These are phyloP conservation scores for Axilococcus clingmanii DNA, from an alignment of 139 green algal genomes.

Conservation along the genomic window DNA sequence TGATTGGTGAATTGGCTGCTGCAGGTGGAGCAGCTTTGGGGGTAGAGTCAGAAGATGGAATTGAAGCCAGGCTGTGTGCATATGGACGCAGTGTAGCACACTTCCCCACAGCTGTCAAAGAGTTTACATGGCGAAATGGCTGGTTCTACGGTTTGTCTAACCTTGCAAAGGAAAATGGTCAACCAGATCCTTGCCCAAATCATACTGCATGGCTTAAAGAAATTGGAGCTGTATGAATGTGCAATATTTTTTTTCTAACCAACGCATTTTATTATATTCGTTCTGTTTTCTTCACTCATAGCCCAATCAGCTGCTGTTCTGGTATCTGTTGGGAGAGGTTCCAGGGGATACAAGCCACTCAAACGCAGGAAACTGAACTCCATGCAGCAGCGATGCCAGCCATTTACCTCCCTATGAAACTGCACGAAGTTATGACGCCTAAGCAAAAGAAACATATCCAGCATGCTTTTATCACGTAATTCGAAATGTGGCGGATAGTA, in stretches of 20 bases:
- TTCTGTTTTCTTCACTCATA: too few relatives aligned
- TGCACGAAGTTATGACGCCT: too few relatives aligned
- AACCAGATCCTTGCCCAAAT: constrained; percentile 76
- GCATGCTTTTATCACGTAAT: too few relatives aligned
- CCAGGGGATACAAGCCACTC: too few relatives aligned
- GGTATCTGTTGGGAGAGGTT: too few relatives aligned
- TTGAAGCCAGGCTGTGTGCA: constrained; percentile 57
- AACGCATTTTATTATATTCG: background rate
- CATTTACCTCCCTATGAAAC: too few relatives aligned
- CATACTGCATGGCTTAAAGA: constrained; percentile 80
- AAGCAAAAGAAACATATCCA: too few relatives aligned
- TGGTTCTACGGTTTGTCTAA: constrained; percentile 80
- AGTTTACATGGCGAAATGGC: constrained; percentile 96
- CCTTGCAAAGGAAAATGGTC: constrained; percentile 35
- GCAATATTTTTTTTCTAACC: constrained; percentile 8
- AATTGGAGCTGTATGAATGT: constrained; percentile 52
- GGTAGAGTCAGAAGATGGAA: constrained; percentile 43
- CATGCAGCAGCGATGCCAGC: too few relatives aligned
- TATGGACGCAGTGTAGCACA: constrained; percentile 87
- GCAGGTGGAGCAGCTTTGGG: constrained; percentile 54
- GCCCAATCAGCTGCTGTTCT: too few relatives aligned
- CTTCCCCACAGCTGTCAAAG: constrained; percentile 96
- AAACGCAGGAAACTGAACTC: too few relatives aligned
- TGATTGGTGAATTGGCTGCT: constrained; percentile 80
- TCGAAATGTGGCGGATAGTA: too few relatives aligned